Conservation (phyloP, 345 rosid genomes). For the Crucihimalaya himalaica region DNA sequence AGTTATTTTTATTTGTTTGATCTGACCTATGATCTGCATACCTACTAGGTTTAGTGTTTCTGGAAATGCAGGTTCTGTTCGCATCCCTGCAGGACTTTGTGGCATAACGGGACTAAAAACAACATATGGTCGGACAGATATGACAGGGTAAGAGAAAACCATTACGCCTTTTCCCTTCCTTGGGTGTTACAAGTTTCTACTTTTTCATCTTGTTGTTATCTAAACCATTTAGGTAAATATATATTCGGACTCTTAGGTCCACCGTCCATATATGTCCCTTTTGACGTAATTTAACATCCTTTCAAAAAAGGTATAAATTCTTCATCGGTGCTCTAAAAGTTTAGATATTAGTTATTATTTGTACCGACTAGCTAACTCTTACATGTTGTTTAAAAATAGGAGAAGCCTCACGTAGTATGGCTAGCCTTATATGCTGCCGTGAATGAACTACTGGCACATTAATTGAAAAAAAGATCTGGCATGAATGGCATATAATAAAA, state of each 20-base stretch:
- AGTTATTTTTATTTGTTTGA: slow-evolving; percentile 22
- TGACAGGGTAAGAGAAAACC: slow-evolving; percentile 56
- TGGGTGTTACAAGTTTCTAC: background rate
- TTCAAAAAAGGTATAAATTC: background rate
- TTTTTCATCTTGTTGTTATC: slow-evolving; percentile 6
- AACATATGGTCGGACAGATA: slow-evolving; percentile 76
- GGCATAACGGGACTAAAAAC: slow-evolving; percentile 89
- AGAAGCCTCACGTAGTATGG: background rate
- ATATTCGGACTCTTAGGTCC: background rate
- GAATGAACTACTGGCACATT: background rate
- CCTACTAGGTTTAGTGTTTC: slow-evolving; percentile 26
- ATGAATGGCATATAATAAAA: background rate
- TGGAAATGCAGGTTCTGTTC: slow-evolving; percentile 69
- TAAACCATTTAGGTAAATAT: slow-evolving; percentile 5
- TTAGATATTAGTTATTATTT: background rate
- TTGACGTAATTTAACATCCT: background rate
- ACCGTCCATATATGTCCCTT: background rate
- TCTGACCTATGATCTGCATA: background rate
- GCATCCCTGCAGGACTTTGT: slow-evolving; percentile 81
- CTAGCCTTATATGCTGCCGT: background rate
- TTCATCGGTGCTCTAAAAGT: background rate
- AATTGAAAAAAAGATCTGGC: background rate
- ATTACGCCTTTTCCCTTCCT: background rate
- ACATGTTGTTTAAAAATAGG: background rate
- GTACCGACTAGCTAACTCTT: background rate